These are phyloP conservation scores for Pseudogymnoascus sp. DNA, from an alignment of 2,329 filamentous ascomycete species.

Conservation along the genomic window DNA sequence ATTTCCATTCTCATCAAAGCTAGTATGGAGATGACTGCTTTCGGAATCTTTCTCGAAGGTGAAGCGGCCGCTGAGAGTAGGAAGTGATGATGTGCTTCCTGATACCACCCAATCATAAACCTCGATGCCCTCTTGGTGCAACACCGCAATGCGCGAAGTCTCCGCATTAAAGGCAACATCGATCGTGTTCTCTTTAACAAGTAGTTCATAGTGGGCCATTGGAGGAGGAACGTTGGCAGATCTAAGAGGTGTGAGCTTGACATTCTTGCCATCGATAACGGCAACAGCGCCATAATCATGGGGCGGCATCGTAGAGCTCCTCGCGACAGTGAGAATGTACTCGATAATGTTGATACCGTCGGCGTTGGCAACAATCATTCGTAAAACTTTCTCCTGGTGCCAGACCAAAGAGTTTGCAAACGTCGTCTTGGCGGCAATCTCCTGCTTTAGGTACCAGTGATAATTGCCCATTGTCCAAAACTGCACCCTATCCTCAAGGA, in stretches of 20 bases:
- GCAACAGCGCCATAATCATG: constrained; percentile 71
- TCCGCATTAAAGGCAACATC: constrained; percentile 66
- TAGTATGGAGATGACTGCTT: not conserved
- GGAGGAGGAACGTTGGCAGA: constrained; percentile 83
- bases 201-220: constrained; percentile 74
- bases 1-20: not conserved
- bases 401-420: constrained; percentile 41
- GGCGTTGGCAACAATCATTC: constrained; percentile 46
- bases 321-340: constrained; percentile 57
- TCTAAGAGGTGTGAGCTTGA: constrained; percentile 81
- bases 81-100: constrained; percentile 40
- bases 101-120: constrained; percentile 61
- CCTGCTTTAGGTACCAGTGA: constrained; percentile 95
- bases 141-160: constrained; percentile 58
- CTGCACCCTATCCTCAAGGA: constrained; percentile 65
- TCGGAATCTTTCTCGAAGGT: constrained; percentile 31
- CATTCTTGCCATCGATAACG: constrained; percentile 68
- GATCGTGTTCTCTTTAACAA: constrained; percentile 51
- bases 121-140: constrained; percentile 58
- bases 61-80: constrained; percentile 34
- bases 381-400: constrained; percentile 79
- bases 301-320: constrained; percentile 61
- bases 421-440: constrained; percentile 44
- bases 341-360: constrained; percentile 51
- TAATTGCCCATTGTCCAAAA: constrained; percentile 98